Percentiles rank a stretch among this genome's conserved stretches.
Conservation (phyloP, 495 filamentous ascomycete species). For the Penicillium salamii region DNA sequence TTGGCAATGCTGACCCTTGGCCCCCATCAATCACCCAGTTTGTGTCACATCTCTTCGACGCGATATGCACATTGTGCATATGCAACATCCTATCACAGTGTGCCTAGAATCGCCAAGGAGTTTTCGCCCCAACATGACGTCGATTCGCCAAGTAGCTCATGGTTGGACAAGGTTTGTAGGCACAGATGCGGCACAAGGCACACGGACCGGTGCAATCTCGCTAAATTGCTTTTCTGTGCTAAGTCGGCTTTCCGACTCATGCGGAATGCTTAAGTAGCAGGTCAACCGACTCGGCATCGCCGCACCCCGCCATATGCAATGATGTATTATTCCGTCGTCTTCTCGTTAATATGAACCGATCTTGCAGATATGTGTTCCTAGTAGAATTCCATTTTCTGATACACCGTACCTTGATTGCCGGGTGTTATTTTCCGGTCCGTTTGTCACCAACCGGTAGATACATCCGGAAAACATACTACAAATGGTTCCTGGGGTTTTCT, state of each 20-base stretch:
- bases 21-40: too few relatives aligned
- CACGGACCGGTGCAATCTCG: constrained; percentile 4
- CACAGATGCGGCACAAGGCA: not conserved
- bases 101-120: constrained; percentile 4
- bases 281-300: not conserved
- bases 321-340: too few relatives aligned
- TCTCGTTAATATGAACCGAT: not conserved
- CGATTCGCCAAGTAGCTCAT: constrained; percentile 6
- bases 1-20: too few relatives aligned
- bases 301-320: too few relatives aligned
- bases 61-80: constrained; percentile 3
- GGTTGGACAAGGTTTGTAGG: not conserved
- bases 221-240: not conserved
- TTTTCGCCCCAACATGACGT: constrained; percentile 10
- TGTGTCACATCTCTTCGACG: not conserved
- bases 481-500: not conserved
- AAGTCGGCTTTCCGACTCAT: constrained; percentile 1
- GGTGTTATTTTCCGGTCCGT: not conserved
- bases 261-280: not conserved
- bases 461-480: not conserved
- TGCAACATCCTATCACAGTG: not conserved
- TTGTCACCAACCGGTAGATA: not conserved
- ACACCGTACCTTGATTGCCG: too few relatives aligned
- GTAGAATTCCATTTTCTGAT: too few relatives aligned
- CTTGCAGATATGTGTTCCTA: too few relatives aligned